Evolutionary conservation across 352 stramenopile genomes (phyloP), one percentile per base, ranked within the genome.

Genomic region (Phytophthora sp.): DNA sequence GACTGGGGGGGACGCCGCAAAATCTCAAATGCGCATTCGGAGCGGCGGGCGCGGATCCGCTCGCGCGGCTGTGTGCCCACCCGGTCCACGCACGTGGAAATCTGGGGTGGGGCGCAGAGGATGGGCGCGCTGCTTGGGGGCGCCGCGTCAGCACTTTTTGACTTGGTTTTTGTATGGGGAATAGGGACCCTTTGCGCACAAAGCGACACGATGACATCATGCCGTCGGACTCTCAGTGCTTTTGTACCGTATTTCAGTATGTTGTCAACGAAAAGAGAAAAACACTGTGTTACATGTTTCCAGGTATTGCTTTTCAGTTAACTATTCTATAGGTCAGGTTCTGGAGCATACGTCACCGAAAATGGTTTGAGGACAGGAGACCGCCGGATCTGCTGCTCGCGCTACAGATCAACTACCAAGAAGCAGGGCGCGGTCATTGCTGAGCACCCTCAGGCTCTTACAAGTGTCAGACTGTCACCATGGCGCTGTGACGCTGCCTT

Each of bases 161-260:
- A 74, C 66, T 71, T 66, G 59, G 36, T 9, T 33, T 68, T 59
- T 71, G 50, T 71, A 67, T 70, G 42, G 30, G 5, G 11, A 35
- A 18, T 54, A 24, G 29, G 27, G 46, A 46, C 38, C 41, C 11
- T 57, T 57, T 50, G 47, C 23, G 31, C 24, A 31, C 30, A 30
- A 67, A 73, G 44, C 38, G 46, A 31, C 39, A 45, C 54, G 70
- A 75, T 79, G 74, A 82, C 68, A 76, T 79, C 71, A 77, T 69
- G n/a, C 11, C 29, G 52, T 79, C 39, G 49, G 44, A 52, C 4
- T 1, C 4, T 39, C 20, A 60, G 46, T 57, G 39, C 23, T 11
- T 49, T 57, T n/a, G 1, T 50, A 52, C 31, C 26, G 1, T 12
- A 38, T 29, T 7, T 55, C 52, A 70, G 39, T 62, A 24, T 11